These are phyloP conservation scores for Lodderomyces oxycetoniae DNA, from an alignment of 1,139 yeast species.

Conservation along the genomic window DNA sequence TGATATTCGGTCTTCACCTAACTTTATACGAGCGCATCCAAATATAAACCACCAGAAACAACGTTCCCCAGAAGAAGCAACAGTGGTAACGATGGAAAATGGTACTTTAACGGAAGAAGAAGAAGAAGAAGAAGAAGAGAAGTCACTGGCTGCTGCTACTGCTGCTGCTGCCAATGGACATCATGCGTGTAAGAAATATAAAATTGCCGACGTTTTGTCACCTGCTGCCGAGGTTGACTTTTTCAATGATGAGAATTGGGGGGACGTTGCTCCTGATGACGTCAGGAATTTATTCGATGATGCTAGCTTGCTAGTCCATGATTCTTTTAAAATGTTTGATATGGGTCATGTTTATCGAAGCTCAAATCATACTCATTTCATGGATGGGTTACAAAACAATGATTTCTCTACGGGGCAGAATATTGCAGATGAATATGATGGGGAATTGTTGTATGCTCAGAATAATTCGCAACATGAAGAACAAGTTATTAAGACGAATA, in stretches of 20 bases:
- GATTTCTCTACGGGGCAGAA: neutral
- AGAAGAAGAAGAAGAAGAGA: no score
- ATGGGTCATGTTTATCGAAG: neutral
- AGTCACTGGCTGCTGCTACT: neutral
- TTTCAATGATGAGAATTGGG: constrained; percentile 11
- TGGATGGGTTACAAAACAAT: no score
- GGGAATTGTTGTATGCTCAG: constrained; percentile 2
- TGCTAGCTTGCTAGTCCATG: constrained; percentile 48
- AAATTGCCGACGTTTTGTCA: constrained; percentile 23
- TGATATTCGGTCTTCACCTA: constrained; percentile 2
- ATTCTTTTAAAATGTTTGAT: constrained; percentile 20
- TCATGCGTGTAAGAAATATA: constrained; percentile 5
- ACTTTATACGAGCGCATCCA: neutral
- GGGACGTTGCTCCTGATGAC: constrained; percentile 14
- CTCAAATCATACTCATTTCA: no score
- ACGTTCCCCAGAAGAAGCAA: constrained; percentile 2
- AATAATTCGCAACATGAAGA: constrained; percentile 14
- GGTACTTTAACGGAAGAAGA: no score
- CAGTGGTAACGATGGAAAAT: no score
- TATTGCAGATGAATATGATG: neutral
- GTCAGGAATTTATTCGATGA: constrained; percentile 39
- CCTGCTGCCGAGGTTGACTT: constrained; percentile 13
- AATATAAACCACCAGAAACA: no score
- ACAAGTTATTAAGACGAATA: constrained; percentile 18
- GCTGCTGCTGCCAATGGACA: neutral